phyloP scores from a whole-genome alignment of 2,329 filamentous ascomycete species.

The Zopfia rhizophila region DNA sequence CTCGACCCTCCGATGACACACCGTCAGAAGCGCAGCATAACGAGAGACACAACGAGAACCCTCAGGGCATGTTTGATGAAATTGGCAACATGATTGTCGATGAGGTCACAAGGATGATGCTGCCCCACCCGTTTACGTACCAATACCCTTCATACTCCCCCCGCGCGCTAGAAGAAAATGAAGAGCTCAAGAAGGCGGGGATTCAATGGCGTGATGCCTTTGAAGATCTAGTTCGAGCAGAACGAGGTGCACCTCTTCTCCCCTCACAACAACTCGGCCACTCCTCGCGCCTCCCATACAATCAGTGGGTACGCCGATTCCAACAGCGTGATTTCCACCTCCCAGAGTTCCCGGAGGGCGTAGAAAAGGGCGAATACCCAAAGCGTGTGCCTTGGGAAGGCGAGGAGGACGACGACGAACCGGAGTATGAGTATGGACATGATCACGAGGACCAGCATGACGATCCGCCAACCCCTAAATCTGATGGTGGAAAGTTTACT shows the following conservation, averaged over 20 bases:
- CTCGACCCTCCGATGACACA: conserved; percentile 22
- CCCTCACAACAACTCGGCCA: conserved; percentile 20
- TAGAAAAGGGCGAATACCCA: conserved; percentile 19
- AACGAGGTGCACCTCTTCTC: conserved; percentile 28
- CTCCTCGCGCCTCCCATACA: conserved; percentile 18
- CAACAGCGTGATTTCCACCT: conserved; percentile 1
- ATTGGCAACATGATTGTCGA: conserved; percentile 11
- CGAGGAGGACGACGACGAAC: conserved; percentile 37
- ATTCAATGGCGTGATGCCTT: conserved; percentile 67
- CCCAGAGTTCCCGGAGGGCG: conserved; percentile 1
- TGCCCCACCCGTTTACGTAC: conserved; percentile 37
- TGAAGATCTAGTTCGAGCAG: conserved; percentile 65
- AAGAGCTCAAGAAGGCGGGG: conserved; percentile 47
- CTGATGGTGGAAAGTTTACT: conserved; percentile 21
- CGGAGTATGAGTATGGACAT: conserved; percentile 45
- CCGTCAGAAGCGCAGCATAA: not conserved
- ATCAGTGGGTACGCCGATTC: conserved; percentile 27
- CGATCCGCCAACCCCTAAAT: conserved; percentile 42
- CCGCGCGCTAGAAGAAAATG: conserved; percentile 61
- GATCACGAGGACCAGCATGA: conserved; percentile 47
- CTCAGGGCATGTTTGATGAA: conserved; percentile 8
- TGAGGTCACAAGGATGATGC: conserved; percentile 7
- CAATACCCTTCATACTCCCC: conserved; percentile 60
- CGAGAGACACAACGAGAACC: conserved; percentile 1
- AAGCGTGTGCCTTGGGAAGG: conserved; percentile 27